Conservation (phyloP, 768 basidiomycete species). For the Cystofilobasidium capitatum region DNA sequence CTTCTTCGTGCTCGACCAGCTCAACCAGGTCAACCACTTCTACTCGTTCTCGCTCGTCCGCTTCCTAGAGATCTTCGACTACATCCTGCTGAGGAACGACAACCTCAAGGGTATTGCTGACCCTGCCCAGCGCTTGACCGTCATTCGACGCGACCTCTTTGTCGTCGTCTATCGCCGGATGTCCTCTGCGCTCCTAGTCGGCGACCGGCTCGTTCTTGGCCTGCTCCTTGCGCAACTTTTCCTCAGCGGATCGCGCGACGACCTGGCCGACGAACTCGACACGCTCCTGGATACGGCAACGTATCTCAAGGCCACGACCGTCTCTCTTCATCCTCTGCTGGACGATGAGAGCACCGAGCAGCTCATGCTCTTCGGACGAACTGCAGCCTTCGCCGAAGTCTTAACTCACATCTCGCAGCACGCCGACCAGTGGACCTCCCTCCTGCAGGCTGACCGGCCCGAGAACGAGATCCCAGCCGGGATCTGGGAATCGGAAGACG, state of each 20-base stretch:
- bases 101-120: conserved; percentile 72
- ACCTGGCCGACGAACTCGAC: conserved; percentile 65
- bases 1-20: conserved; percentile 92
- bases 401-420: conserved; percentile 9
- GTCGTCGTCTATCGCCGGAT: conserved; percentile 77
- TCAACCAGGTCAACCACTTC: conserved; percentile 89
- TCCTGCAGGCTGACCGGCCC: conserved; percentile 12
- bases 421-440: conserved; percentile 7
- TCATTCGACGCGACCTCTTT: conserved; percentile 81
- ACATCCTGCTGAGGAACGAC: conserved; percentile 74
- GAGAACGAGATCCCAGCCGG: conserved; percentile 8
- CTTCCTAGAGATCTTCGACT: conserved; percentile 98
- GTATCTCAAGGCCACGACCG: conserved; percentile 15
- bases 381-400: conserved; percentile 1
- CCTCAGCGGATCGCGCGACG: conserved; percentile 56
- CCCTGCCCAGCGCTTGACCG: conserved; percentile 59
- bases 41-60: conserved; percentile 96
- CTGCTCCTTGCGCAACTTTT: conserved; percentile 84
- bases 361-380: conserved; percentile 14
- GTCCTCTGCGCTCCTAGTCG: conserved; percentile 76
- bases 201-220: conserved; percentile 82
- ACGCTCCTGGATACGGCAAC: conserved; percentile 82
- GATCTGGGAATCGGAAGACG: conserved; percentile 5
- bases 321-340: not conserved
- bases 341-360: conserved; percentile 12